Percentiles rank a stretch among this genome's conserved stretches.
Conservation (phyloP, 148 eudicot genomes). For the Persicaria maculosa region DNA sequence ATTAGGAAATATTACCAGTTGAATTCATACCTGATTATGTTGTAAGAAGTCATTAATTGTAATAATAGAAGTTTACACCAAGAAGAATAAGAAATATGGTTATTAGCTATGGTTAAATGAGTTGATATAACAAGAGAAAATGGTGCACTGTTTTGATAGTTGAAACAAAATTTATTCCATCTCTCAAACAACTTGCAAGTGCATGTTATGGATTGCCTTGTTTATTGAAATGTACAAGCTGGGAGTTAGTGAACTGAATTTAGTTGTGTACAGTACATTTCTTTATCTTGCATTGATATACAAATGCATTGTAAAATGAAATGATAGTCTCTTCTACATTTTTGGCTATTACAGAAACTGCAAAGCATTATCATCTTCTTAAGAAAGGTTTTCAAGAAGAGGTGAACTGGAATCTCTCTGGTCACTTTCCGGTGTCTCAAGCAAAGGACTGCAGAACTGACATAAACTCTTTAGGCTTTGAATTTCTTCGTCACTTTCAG, state of each 20-base stretch:
- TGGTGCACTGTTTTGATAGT: no score
- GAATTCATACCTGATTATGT: not conserved
- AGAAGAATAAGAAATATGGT: no score
- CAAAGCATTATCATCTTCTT: conserved; percentile 46
- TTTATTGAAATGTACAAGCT: no score
- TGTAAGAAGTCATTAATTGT: not conserved
- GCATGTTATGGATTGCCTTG: conserved; percentile 22
- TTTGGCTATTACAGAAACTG: conserved; percentile 46
- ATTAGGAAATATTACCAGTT: not conserved
- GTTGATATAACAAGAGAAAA: no score
- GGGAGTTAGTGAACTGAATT: no score
- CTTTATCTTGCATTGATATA: no score
- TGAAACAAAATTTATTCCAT: no score
- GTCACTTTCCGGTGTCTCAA: conserved; percentile 27
- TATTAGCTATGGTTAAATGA: no score
- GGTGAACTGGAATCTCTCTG: conserved; percentile 26
- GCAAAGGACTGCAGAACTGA: conserved; percentile 27
- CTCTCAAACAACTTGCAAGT: conserved; percentile 36
- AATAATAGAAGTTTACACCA: not conserved
- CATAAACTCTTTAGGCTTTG: conserved; percentile 32
- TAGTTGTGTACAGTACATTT: no score
- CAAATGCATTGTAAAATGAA: no score
- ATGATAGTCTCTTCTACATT: not conserved
- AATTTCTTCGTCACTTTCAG: conserved; percentile 48
- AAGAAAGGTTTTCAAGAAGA: conserved; percentile 53